Evolutionary conservation across 805 yeast genomes (phyloP).

Genomic region (Scheffersomyces coipomensis): DNA sequence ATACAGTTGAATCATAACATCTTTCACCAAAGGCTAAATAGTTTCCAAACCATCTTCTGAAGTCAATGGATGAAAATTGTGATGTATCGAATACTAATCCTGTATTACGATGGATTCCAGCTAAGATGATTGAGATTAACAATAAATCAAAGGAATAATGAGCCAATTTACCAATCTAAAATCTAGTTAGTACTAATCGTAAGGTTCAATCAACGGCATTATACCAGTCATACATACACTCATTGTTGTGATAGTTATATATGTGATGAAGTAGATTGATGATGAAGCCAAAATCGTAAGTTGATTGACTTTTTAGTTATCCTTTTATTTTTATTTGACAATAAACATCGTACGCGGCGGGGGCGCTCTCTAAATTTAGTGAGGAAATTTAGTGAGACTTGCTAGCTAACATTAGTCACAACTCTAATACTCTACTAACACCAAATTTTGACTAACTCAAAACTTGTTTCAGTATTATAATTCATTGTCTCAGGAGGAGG

Average conservation of each 20-base stretch:
- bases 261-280: too few species aligned
- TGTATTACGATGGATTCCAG: constrained; percentile 82
- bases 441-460: too few species aligned
- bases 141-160: constrained; percentile 80
- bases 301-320: too few species aligned
- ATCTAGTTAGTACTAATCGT: neutral
- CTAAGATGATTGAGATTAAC: constrained; percentile 74
- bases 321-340: too few species aligned
- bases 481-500: too few species aligned
- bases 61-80: constrained; percentile 44
- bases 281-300: too few species aligned
- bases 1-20: constrained; percentile 50
- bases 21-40: constrained; percentile 62
- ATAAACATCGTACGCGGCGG: too few species aligned
- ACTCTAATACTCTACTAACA: too few species aligned
- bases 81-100: constrained; percentile 62
- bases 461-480: too few species aligned
- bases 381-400: too few species aligned
- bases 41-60: constrained; percentile 48
- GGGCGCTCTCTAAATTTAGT: neutral
- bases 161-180: constrained; percentile 57
- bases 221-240: constrained; percentile 4
- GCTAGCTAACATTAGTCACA: too few species aligned
- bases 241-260: constrained; percentile 2
- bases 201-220: neutral